Conservation (phyloP, 2,329 filamentous ascomycete species). For the Fusarium oligoseptatum region DNA sequence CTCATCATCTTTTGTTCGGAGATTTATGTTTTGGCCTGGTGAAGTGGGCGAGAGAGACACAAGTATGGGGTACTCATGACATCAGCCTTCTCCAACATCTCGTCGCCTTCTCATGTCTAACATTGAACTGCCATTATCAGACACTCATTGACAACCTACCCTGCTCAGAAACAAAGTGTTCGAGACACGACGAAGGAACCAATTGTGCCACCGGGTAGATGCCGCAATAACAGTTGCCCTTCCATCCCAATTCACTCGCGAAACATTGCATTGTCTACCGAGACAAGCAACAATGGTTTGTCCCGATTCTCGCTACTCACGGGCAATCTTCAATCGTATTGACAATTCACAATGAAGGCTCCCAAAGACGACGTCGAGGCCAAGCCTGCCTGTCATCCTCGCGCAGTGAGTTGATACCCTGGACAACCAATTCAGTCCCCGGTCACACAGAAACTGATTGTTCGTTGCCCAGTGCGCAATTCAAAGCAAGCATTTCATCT, state of each 20-base stretch:
- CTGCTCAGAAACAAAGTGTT: not conserved
- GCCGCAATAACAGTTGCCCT: not conserved
- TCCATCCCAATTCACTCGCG: not conserved
- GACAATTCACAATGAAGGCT: slow-evolving; percentile 26
- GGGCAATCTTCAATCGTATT: not conserved
- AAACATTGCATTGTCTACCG: not conserved
- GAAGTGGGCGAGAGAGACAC: not conserved
- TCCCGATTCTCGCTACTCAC: not conserved
- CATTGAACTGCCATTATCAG: not conserved
- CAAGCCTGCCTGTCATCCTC: slow-evolving; percentile 86
- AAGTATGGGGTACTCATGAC: slow-evolving; percentile 20
- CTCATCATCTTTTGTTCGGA: slow-evolving; percentile 4
- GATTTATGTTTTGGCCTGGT: not conserved
- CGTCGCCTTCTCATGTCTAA: not conserved
- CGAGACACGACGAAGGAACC: not conserved
- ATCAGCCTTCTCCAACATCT: slow-evolving; percentile 17
- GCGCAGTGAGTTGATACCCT: slow-evolving; percentile 71
- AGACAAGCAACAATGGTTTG: slow-evolving; percentile 22
- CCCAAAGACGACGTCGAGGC: slow-evolving; percentile 78
- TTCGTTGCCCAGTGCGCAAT: slow-evolving; percentile 80
- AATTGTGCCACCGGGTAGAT: not conserved
- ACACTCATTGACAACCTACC: not conserved
- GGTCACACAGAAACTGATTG: not conserved
- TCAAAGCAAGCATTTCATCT: slow-evolving; percentile 70
- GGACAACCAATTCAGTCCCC: not conserved